A percentile compares a stretch with the other conserved stretches of the same genome.
These are phyloP conservation scores for Termitomyces sp. DNA, from an alignment of 768 basidiomycete species.

Conservation along the genomic window DNA sequence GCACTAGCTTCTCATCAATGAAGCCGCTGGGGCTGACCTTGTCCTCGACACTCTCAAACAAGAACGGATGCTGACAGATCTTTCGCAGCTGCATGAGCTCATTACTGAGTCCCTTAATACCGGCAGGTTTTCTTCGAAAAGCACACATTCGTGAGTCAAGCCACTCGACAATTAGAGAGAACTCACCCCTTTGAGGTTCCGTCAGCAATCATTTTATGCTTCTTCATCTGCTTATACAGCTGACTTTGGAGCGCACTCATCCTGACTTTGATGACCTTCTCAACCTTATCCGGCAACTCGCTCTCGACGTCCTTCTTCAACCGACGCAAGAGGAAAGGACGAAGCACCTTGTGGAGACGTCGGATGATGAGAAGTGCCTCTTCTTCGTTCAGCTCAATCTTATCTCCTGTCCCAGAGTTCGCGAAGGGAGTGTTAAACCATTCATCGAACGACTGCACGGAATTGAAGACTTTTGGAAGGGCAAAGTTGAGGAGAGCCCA, in stretches of 20 bases:
- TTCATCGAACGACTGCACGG: constrained; percentile 97
- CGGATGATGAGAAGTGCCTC: constrained; percentile 96
- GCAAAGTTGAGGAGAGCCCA: constrained; percentile 97
- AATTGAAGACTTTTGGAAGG: constrained; percentile 94
- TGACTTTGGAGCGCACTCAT: constrained; percentile 92
- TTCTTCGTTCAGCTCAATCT: constrained; percentile 99
- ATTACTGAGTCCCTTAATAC: constrained; percentile 88
- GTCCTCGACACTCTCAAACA: constrained; percentile 94
- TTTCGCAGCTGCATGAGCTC: constrained; percentile 98
- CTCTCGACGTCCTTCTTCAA: constrained; percentile 97
- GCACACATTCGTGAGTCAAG: constrained; percentile 1
- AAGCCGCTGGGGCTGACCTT: constrained; percentile 80
- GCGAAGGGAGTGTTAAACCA: constrained; percentile 99
- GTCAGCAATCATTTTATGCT: constrained; percentile 94
- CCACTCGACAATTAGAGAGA: background rate
- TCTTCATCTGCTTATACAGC: constrained; percentile 96
- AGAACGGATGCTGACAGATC: constrained; percentile 96
- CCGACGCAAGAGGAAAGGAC: constrained; percentile 88
- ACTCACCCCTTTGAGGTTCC: constrained; percentile 71
- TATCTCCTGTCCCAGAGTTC: constrained; percentile 95
- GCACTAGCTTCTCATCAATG: constrained; percentile 80
- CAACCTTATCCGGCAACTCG: constrained; percentile 94
- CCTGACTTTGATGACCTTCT: constrained; percentile 94
- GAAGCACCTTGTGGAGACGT: constrained; percentile 91
- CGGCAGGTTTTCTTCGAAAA: constrained; percentile 52